Evolutionary conservation across 148 eudicot genomes (phyloP), one percentile per base, ranked within the genome.

Genomic region (Drosera capensis): DNA sequence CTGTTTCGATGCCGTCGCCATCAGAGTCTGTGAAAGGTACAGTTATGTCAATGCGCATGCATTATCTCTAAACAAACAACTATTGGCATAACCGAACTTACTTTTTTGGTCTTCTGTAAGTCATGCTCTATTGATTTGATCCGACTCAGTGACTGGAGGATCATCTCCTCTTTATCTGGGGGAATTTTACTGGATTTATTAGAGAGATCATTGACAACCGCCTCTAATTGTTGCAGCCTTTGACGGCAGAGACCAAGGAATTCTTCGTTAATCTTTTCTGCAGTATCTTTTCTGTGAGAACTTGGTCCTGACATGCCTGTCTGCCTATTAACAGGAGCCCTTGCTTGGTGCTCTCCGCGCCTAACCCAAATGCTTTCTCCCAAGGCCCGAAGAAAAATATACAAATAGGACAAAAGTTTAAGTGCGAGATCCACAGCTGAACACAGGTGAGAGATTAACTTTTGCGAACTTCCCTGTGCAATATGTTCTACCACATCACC

Each of bases 1-100:
- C 60, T 88, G 97, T 68, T 80, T 74, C 20, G 97, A 83, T 31
- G 94, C 80, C 12, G 97, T 78, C 34, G 94, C 97, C 59, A 84
- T 47, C 52, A 88, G 62, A 18, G 77, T 84, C 92, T 84, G 43
- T 47, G 30, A 36, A 23, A 45, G 17, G 7, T n/a, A 41, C 11
- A 54, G 24, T 24, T 22, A 37, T 24, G 30, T 20, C 25, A 35
- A 16, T 20, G 21, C 2, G 11, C 14, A 34, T 34, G 38, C 11
- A 34, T 5, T 11, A 34, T 34, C 38, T 1, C 38, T 15, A 11
- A 34, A 34, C 38, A 11, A 31, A 13, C 37, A 9, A 45, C 4
- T 1, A 46, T 6, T 28, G n/a, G n/a, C n/a, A n/a, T 25, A 12
- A 19, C 17, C 14, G 18, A 40, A 43, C 73, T 73, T 63, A 84